Percentiles rank a stretch among this genome's conserved stretches.
phyloP scores from a whole-genome alignment of 2,329 filamentous ascomycete genomes.

The Tolypocladium ophioglossoides region DNA sequence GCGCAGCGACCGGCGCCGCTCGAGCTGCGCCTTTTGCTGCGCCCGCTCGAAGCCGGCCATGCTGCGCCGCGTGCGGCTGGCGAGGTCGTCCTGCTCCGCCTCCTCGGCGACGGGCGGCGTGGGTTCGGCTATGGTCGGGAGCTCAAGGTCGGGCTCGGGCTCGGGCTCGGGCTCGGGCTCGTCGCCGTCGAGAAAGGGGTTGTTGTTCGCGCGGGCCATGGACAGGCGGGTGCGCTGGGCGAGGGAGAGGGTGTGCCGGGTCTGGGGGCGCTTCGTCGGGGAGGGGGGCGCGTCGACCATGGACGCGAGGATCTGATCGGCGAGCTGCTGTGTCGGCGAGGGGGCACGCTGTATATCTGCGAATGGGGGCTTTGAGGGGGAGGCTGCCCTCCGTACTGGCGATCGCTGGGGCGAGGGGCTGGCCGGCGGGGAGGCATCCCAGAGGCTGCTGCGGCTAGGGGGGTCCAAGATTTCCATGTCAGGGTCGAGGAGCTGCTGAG shows the following conservation, averaged over 20 bases:
- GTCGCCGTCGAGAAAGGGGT: conserved; percentile 19
- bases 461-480: neutral
- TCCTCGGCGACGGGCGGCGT: neutral
- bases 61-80: conserved; percentile 46
- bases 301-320: conserved; percentile 45
- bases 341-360: neutral
- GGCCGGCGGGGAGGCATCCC: neutral
- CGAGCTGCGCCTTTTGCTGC: conserved; percentile 48
- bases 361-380: neutral
- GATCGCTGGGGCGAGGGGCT: neutral
- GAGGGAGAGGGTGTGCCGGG: conserved; percentile 50
- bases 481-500: neutral
- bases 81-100: conserved; percentile 36
- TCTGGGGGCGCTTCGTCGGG: conserved; percentile 36
- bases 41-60: conserved; percentile 54
- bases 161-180: conserved; percentile 14
- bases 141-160: neutral
- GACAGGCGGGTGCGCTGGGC: conserved; percentile 73
- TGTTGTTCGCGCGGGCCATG: conserved; percentile 56
- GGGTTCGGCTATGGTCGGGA: neutral
- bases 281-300: conserved; percentile 47
- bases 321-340: conserved; percentile 39
- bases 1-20: conserved; percentile 40
- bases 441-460: neutral
- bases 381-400: neutral